Conservation (phyloP, 192 early-diverging fungal species). For the Chytriomyces sp. region DNA sequence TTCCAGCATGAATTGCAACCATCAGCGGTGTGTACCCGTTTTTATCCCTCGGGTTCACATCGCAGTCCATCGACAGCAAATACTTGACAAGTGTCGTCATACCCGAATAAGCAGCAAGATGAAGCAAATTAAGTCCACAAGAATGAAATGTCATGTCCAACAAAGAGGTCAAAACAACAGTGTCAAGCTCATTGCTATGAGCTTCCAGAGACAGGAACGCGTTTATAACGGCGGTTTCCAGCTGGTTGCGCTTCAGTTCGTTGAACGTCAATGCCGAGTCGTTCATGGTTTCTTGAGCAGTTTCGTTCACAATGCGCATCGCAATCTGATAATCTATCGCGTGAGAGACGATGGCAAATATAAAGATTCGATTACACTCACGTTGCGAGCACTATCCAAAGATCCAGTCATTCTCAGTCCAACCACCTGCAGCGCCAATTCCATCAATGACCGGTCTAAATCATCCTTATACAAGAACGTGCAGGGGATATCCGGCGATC, state of each 20-base stretch:
- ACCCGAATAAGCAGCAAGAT: constrained; percentile 34
- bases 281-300: constrained; percentile 34
- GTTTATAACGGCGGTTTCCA: constrained; percentile 30
- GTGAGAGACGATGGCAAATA: not conserved
- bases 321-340: constrained; percentile 60
- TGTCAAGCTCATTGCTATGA: not conserved
- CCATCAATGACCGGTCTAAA: constrained; percentile 87
- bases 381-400: constrained; percentile 71
- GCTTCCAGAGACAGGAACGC: constrained; percentile 19
- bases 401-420: constrained; percentile 84
- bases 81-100: constrained; percentile 51
- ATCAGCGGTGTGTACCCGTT: constrained; percentile 49
- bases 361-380: too few relatives aligned
- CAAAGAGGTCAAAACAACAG: constrained; percentile 20
- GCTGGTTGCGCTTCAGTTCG: constrained; percentile 19
- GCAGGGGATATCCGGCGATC: constrained; percentile 21
- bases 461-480: constrained; percentile 66
- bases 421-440: constrained; percentile 86
- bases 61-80: constrained; percentile 28
- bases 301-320: constrained; percentile 64
- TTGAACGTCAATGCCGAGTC: constrained; percentile 15
- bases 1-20: constrained; percentile 39
- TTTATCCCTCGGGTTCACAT: constrained; percentile 37
- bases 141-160: constrained; percentile 31
- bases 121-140: constrained; percentile 35